Base-by-base conservation (phyloP, 2,329 filamentous ascomycete species). In the Fusarium pilosicola region DNA sequence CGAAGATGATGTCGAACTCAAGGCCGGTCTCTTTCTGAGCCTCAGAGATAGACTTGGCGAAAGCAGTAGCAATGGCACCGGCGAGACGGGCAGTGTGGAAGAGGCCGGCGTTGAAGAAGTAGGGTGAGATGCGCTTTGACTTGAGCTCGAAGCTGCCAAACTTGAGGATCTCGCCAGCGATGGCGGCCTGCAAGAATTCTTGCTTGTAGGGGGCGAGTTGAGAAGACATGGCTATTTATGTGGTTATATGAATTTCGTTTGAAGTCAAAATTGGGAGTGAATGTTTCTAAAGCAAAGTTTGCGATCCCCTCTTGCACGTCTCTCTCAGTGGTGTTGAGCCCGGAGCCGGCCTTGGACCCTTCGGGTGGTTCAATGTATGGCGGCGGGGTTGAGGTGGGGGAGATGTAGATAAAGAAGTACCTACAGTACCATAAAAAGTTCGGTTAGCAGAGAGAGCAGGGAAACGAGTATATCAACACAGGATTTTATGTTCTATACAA, bases 91-190 rank as follows among this genome's bases (percentile, higher is more conserved):
- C 93, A 59, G 91, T 92, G 87, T 96, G 94, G 84, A 98, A 97
- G 78, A 94, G 90, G 68, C 95, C 95, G 52, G 95, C 95, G 84
- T 97, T 98, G 91, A 98, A 97, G 88, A 98, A 98, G 88, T 98
- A 98, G 46, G 96, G 96, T 18, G 95, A 97, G 78, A 87, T 88
- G 79, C 96, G 94, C 84, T 94, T 94, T 61, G 95, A 98, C 86
- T 99, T 99, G 80, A 99, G 90, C 77, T 92, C 93, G 85, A 94
- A 96, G 81, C 88, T 91, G 82, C 94, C 94, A 82, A 96, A 96
- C 79, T 91, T 93, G 76, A 96, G 89, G 78, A 94, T 91, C 72
- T 89, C 88, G 77, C 91, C 91, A 28, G 86, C 83, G 75, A 95
- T 88, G 79, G 92, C 89, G 65, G 92, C 88, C 79, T 89, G 83